phyloP scores from a whole-genome alignment of 2,329 filamentous ascomycete species.

The Apiospora marii region DNA sequence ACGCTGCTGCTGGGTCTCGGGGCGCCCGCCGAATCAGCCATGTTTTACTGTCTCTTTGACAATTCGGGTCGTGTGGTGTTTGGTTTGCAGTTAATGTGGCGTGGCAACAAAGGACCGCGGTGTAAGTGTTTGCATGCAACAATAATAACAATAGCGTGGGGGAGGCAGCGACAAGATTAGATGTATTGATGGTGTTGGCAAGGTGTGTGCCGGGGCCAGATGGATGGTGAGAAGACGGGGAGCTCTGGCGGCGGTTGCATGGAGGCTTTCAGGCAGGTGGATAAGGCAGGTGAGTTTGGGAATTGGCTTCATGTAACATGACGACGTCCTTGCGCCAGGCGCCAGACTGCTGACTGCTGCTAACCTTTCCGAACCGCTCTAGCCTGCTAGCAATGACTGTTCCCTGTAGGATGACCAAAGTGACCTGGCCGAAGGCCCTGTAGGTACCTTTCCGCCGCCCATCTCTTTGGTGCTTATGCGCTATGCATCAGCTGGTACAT shows the following conservation, averaged over 20 bases:
- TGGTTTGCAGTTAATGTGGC: not conserved
- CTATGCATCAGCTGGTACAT: conserved; percentile 1
- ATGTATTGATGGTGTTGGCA: conserved; percentile 17
- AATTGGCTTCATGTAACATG: conserved; percentile 25
- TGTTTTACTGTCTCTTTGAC: conserved; percentile 45
- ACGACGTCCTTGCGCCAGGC: conserved; percentile 19
- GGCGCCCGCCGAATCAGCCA: conserved; percentile 77
- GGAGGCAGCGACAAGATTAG: not conserved
- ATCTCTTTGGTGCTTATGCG: not conserved
- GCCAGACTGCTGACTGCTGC: not conserved
- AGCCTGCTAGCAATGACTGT: not conserved
- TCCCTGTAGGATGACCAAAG: not conserved
- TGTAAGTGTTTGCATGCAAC: conserved; percentile 13
- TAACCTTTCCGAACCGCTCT: not conserved
- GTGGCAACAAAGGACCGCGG: not conserved
- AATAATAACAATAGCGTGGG: not conserved
- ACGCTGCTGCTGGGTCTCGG: conserved; percentile 99
- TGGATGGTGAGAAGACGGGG: conserved; percentile 21
- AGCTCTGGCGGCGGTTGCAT: conserved; percentile 19
- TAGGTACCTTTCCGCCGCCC: not conserved
- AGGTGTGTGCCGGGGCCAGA: conserved; percentile 19
- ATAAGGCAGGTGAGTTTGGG: conserved; percentile 24
- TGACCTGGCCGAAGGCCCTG: not conserved
- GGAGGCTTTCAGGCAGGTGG: conserved; percentile 19
- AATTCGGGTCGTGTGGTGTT: not conserved